phyloP scores from a whole-genome alignment of 1,284 basidiomycete species.

The Heterobasidion irregulare region DNA sequence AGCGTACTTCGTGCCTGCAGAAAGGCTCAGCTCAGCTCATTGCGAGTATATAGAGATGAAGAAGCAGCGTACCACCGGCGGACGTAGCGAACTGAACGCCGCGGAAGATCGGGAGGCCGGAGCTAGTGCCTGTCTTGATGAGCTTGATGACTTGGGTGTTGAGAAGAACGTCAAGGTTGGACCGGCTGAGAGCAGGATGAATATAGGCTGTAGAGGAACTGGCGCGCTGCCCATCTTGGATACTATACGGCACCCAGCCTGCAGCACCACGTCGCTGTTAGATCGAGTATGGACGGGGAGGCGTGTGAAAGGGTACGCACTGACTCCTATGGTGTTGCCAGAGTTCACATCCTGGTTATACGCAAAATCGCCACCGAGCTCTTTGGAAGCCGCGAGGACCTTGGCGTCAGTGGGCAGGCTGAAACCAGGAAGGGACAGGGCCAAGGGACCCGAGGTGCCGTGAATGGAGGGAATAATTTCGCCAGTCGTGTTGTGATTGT shows the following conservation, averaged over 20 bases:
- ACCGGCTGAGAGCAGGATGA: constrained; percentile 19
- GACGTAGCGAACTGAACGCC: constrained; percentile 23
- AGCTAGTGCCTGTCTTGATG: constrained; percentile 17
- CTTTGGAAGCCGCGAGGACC: constrained; percentile 13
- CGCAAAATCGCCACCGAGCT: constrained; percentile 15
- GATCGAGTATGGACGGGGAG: not conserved
- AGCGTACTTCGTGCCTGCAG: constrained; percentile 11
- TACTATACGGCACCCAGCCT: constrained; percentile 28
- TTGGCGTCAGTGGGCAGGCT: constrained; percentile 16
- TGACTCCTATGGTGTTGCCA: constrained; percentile 22
- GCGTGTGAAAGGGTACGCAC: constrained; percentile 10
- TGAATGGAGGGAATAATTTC: constrained; percentile 13
- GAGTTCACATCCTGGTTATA: constrained; percentile 26
- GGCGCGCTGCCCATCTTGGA: constrained; percentile 21
- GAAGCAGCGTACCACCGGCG: constrained; percentile 9
- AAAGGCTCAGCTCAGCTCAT: constrained; percentile 4
- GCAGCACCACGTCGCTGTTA: not conserved
- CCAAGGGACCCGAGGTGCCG: constrained; percentile 4
- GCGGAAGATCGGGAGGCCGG: constrained; percentile 18
- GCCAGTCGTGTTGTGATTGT: constrained; percentile 13
- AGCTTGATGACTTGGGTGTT: constrained; percentile 32
- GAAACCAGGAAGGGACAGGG: constrained; percentile 9
- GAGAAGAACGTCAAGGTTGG: constrained; percentile 34
- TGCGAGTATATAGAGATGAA: not conserved
- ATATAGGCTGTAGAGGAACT: constrained; percentile 32